Percentiles rank a stretch among this genome's conserved stretches.
Conservation (phyloP, 345 rosid species). For the Lepidium aucheri region DNA sequence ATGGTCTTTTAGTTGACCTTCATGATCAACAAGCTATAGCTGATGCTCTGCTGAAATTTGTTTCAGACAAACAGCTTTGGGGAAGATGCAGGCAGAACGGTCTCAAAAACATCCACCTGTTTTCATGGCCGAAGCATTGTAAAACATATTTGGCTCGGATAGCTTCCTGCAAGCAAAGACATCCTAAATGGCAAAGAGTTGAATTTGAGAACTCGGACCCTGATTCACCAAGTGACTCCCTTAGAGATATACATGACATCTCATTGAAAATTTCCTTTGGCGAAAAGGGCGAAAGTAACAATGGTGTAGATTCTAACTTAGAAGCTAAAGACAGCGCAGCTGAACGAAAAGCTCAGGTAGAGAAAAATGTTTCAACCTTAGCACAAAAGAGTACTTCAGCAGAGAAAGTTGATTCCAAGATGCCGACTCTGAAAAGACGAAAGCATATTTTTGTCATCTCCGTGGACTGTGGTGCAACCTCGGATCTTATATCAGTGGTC, state of each 20-base stretch:
- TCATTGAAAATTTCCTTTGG: slow-evolving; percentile 61
- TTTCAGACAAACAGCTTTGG: slow-evolving; percentile 74
- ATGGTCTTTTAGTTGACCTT: slow-evolving; percentile 76
- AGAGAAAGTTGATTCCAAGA: slow-evolving; percentile 35
- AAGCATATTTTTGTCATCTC: slow-evolving; percentile 53
- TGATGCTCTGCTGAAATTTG: slow-evolving; percentile 63
- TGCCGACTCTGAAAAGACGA: slow-evolving; percentile 44
- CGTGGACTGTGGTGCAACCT: slow-evolving; percentile 36
- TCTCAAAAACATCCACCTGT: slow-evolving; percentile 53
- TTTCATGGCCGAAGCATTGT: slow-evolving; percentile 79
- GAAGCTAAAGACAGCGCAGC: slow-evolving; percentile 41
- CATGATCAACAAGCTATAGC: slow-evolving; percentile 64
- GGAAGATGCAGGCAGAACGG: slow-evolving; percentile 67
- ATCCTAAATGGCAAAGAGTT: slow-evolving; percentile 62
- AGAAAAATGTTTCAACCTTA: slow-evolving; percentile 30
- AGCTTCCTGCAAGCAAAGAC: slow-evolving; percentile 60
- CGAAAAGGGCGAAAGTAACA: slow-evolving; percentile 43
- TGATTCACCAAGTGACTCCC: slow-evolving; percentile 62
- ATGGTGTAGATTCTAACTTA: slow-evolving; percentile 15
- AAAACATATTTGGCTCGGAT: slow-evolving; percentile 54
- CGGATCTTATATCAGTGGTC: slow-evolving; percentile 30
- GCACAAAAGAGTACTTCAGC: slow-evolving; percentile 28
- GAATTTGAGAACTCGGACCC: slow-evolving; percentile 37
- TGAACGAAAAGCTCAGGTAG: slow-evolving; percentile 36
- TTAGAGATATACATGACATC: slow-evolving; percentile 56